Base-by-base conservation (phyloP, 495 filamentous ascomycete genomes). In the Xylaria nigripes region DNA sequence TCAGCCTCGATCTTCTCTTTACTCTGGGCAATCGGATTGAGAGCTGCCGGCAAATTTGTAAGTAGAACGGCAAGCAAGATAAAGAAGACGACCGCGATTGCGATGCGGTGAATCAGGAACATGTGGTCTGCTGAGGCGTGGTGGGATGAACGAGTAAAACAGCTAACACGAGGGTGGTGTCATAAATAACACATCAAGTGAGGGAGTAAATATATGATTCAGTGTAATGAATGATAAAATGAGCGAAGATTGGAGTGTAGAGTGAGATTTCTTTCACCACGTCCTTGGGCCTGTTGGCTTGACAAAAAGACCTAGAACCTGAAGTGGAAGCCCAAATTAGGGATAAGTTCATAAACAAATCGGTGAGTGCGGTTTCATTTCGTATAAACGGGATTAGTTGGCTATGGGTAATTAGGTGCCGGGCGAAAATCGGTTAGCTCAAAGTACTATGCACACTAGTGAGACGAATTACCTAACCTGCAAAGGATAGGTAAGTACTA, bases 1-100 rank as follows among this genome's bases (percentile, higher is more conserved):
- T 91, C 85, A 56, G 86, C 80, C 54, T 73, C 68, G n/a, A 62
- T 64, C 61, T 72, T 71, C 51, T 73, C 69, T 32, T 70, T 62
- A 51, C 67, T 66, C 8, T 70, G 72, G 2, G 62, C 62, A 3
- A 70, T 69, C n/a, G 75, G 75, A 36, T 76, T 72, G 50, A 78
- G 68, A 7, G 62, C 29, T 22, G 57, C 60, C 24, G 75, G 74
- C 3, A 76, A 48, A 23, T 52, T 51, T 46, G 70, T 69, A 22
- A 66, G 34, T 32, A 69, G 3, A 52, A 76, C 67, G 41, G 74
- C 46, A 55, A 74, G 8, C 24, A 61, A 36, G 16, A 56, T 45
- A 32, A 76, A 24, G 46, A 58, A 47, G 51, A 57, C 36, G 25
- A 55, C 57, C 44, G 57, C 62, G 44, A 70, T 63, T 36, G 64